These are phyloP conservation scores for Staphylotrichum longicolle DNA, from an alignment of 495 filamentous ascomycete species.

Conservation along the genomic window DNA sequence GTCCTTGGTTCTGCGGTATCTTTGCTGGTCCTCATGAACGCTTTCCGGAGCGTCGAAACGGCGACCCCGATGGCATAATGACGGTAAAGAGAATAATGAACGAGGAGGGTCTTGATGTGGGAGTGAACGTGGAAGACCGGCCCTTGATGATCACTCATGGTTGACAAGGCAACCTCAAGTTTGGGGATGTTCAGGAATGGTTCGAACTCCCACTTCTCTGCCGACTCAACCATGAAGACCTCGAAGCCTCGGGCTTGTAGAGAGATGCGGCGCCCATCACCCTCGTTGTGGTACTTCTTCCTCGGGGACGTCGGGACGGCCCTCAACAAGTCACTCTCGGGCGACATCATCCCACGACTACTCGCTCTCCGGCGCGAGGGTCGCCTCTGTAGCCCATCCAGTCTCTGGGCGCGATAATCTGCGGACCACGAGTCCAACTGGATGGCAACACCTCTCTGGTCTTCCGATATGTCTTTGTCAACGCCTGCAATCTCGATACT, in stretches of 20 bases:
- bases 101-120: slow-evolving; percentile 67
- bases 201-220: slow-evolving; percentile 79
- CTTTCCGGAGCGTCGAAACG: slow-evolving; percentile 66
- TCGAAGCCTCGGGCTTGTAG: slow-evolving; percentile 80
- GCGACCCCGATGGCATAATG: slow-evolving; percentile 91
- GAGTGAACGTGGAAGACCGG: slow-evolving; percentile 85
- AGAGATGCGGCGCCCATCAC: slow-evolving; percentile 80
- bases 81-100: slow-evolving; percentile 91
- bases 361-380: slow-evolving; percentile 57
- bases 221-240: slow-evolving; percentile 81
- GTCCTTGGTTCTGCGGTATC: slow-evolving; percentile 26
- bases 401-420: slow-evolving; percentile 82
- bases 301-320: slow-evolving; percentile 60
- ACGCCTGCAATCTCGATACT: slow-evolving; percentile 87
- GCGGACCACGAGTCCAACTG: slow-evolving; percentile 88
- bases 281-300: slow-evolving; percentile 55
- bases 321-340: slow-evolving; percentile 57
- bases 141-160: slow-evolving; percentile 79
- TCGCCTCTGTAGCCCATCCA: slow-evolving; percentile 52
- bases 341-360: slow-evolving; percentile 55
- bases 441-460: slow-evolving; percentile 75
- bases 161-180: slow-evolving; percentile 82
- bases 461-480: slow-evolving; percentile 73
- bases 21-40: slow-evolving; percentile 58
- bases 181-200: slow-evolving; percentile 82